A percentile compares a stretch with the other conserved stretches of the same genome.
Conservation (phyloP, 257 asterid species). For the Forsythia viridissima region DNA sequence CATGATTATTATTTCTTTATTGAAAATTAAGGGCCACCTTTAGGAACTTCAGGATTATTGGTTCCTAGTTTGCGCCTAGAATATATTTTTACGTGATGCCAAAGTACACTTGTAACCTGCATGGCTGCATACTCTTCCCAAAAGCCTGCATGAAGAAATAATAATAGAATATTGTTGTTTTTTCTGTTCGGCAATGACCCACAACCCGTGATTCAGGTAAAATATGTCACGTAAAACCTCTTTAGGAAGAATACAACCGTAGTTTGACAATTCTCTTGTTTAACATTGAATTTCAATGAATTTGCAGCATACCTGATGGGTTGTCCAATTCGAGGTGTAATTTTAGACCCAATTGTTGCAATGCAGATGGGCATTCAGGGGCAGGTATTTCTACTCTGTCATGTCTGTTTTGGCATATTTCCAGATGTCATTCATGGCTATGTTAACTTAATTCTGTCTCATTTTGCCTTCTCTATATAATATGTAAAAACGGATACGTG, state of each 20-base stretch:
- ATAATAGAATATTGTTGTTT: slow-evolving; percentile 6
- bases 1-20: not conserved
- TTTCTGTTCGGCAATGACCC: not conserved
- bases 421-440: not conserved
- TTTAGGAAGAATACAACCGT: not conserved
- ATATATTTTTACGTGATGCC: not conserved
- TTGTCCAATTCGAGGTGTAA: slow-evolving; percentile 94
- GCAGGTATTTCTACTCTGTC: slow-evolving; percentile 59
- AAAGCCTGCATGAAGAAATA: slow-evolving; percentile 6
- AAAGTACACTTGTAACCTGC: not conserved
- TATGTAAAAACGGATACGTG: too few relatives aligned
- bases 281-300: slow-evolving; percentile 13
- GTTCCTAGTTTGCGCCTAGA: not conserved
- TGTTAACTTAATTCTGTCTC: slow-evolving; percentile 7
- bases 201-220: not conserved
- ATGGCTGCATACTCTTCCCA: not conserved
- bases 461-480: too few relatives aligned
- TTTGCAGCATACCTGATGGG: slow-evolving; percentile 96
- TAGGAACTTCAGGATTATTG: not conserved
- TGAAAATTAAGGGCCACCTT: slow-evolving; percentile 7
- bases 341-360: slow-evolving; percentile 85
- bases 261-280: slow-evolving; percentile 17
- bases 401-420: slow-evolving; percentile 15
- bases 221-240: too few relatives aligned
- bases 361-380: slow-evolving; percentile 98